These are phyloP conservation scores for Alternaria triticina DNA, from an alignment of 2,329 filamentous ascomycete species.

Conservation along the genomic window DNA sequence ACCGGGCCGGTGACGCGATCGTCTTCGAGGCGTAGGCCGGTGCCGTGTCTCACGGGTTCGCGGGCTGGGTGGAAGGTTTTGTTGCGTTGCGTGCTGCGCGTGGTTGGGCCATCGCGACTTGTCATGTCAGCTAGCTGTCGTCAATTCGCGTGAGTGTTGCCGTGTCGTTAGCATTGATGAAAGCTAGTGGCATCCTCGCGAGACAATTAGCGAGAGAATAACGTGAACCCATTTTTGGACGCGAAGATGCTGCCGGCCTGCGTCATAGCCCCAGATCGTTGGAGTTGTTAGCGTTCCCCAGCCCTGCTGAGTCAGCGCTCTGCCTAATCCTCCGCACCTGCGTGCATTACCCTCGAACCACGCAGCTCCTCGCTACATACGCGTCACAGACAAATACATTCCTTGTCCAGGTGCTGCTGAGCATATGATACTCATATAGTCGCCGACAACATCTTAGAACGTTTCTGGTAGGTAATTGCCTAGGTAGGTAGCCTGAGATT, in stretches of 20 bases:
- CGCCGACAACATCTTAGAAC: background rate
- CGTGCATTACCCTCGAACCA: background rate
- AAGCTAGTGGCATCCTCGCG: background rate
- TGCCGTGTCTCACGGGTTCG: constrained; percentile 32
- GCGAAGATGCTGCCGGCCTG: background rate
- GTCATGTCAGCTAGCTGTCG: background rate
- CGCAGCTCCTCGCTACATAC: background rate
- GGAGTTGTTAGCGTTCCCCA: background rate
- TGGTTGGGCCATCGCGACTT: background rate
- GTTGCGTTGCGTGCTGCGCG: constrained; percentile 27
- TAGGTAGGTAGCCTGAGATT: background rate
- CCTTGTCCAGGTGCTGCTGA: background rate
- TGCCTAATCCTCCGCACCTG: background rate
- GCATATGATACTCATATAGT: accelerated
- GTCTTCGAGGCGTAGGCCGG: constrained; percentile 28
- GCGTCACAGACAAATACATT: background rate
- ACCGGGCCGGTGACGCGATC: constrained; percentile 50
- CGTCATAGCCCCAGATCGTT: background rate
- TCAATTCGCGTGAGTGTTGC: background rate
- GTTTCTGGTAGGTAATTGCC: background rate
- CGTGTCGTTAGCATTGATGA: background rate
- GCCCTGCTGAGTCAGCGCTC: constrained; percentile 1
- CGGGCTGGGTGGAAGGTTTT: constrained; percentile 32
- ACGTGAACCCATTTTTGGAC: background rate
- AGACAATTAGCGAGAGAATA: background rate